Percentiles rank a stretch among this genome's conserved stretches.
These are phyloP conservation scores for Theileria orientalis DNA, from an alignment of 169 alveolate species.

Conservation along the genomic window DNA sequence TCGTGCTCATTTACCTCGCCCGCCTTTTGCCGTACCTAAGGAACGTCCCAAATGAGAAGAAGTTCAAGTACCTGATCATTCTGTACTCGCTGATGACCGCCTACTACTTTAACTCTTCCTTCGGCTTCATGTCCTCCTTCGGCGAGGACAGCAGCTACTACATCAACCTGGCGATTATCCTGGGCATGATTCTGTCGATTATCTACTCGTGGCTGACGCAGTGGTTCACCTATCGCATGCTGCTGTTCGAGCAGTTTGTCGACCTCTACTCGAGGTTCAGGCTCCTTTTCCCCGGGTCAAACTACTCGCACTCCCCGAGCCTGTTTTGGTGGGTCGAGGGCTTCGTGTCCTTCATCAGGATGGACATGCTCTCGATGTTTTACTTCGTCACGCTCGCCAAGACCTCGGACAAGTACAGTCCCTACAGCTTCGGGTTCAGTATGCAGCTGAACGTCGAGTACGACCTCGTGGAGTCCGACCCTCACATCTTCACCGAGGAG, in stretches of 20 bases:
- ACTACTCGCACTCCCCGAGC: background rate
- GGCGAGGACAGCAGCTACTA: background rate
- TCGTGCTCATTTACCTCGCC: background rate
- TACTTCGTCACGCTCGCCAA: conserved; percentile 5
- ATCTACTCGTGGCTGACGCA: conserved; percentile 49
- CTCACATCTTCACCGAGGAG: conserved; percentile 20
- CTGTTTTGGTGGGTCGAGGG: conserved; percentile 43
- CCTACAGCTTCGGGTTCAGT: conserved; percentile 22
- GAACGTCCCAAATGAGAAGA: conserved; percentile 13
- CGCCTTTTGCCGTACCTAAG: conserved; percentile 9
- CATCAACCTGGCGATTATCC: conserved; percentile 9
- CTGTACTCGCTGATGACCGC: background rate
- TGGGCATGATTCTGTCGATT: conserved; percentile 31
- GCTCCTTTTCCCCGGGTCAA: conserved; percentile 12
- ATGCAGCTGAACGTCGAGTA: background rate
- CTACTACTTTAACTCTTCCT: conserved; percentile 11
- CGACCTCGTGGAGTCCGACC: background rate
- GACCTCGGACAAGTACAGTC: background rate
- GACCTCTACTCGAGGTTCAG: conserved; percentile 26
- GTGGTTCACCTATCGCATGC: conserved; percentile 49
- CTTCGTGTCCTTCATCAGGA: conserved; percentile 21
- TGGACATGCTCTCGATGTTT: conserved; percentile 12
- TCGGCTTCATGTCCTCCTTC: conserved; percentile 13
- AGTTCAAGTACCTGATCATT: background rate
- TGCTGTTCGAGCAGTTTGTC: conserved; percentile 33